These are phyloP conservation scores for Cynara cardunculus DNA, from an alignment of 129 eudicot species.

Conservation along the genomic window DNA sequence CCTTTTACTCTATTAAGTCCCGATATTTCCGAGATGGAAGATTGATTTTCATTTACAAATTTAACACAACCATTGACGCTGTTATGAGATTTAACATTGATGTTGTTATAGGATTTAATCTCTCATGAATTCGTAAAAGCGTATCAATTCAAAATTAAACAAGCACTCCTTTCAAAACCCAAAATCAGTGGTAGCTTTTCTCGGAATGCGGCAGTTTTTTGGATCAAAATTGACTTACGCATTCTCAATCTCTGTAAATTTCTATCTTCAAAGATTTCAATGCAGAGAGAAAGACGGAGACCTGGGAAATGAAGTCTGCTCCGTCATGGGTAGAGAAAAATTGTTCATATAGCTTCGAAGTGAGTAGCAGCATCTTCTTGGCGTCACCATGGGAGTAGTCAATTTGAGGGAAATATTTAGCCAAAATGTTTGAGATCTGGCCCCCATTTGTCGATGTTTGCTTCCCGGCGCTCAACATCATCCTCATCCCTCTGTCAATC, in stretches of 20 bases:
- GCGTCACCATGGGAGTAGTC: slow-evolving; percentile 35
- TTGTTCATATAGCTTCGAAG: slow-evolving; percentile 42
- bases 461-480: slow-evolving; percentile 19
- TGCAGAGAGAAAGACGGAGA: neutral
- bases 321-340: slow-evolving; percentile 56
- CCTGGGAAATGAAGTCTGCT: slow-evolving; percentile 59
- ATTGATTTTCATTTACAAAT: neutral
- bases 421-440: slow-evolving; percentile 22
- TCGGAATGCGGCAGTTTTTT: neutral
- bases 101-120: neutral
- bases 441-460: slow-evolving; percentile 11
- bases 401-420: slow-evolving; percentile 47
- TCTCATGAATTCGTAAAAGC: neutral
- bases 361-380: slow-evolving; percentile 35
- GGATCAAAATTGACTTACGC: neutral
- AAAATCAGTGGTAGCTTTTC: neutral
- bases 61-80: neutral
- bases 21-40: neutral
- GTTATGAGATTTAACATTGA: neutral
- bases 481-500: slow-evolving; percentile 5
- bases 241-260: neutral
- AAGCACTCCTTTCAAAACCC: neutral
- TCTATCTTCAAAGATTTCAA: neutral
- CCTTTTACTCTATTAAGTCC: slow-evolving; percentile 1
- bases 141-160: neutral